Percentiles rank a stretch among this genome's conserved stretches.
Evolutionary conservation across 345 rosid genomes (phyloP).

Genomic region (Dovyalis caffra): DNA sequence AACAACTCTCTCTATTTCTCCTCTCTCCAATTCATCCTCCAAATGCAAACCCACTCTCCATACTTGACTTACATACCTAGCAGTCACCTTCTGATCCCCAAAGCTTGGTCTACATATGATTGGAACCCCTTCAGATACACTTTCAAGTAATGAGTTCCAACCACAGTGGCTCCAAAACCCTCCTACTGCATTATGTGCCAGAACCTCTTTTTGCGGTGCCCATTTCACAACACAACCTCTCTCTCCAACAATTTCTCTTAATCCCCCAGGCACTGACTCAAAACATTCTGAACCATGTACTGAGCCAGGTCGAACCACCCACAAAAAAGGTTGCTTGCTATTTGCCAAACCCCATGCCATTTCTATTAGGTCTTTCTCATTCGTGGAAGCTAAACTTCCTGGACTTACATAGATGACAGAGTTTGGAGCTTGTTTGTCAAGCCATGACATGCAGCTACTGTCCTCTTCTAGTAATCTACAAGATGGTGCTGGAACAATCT

Average conservation of each 20-base stretch:
- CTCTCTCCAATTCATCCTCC: constrained; percentile 30
- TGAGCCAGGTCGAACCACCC: constrained; percentile 44
- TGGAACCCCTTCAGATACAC: constrained; percentile 50
- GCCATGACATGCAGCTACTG: constrained; percentile 46
- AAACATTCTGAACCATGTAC: background rate
- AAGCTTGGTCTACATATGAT: constrained; percentile 44
- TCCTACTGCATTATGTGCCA: constrained; percentile 44
- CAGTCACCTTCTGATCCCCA: constrained; percentile 41
- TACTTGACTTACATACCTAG: constrained; percentile 38
- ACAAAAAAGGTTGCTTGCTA: constrained; percentile 45
- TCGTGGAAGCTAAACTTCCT: constrained; percentile 23
- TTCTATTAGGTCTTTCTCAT: constrained; percentile 13
- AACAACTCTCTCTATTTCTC: background rate
- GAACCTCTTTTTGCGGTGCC: constrained; percentile 52
- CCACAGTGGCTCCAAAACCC: constrained; percentile 55
- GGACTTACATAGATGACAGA: constrained; percentile 34
- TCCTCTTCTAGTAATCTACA: constrained; percentile 42
- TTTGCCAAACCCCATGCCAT: constrained; percentile 38
- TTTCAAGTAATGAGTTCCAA: constrained; percentile 52
- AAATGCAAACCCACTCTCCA: constrained; percentile 44
- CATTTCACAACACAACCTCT: constrained; percentile 46
- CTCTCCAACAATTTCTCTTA: constrained; percentile 4
- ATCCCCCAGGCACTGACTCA: constrained; percentile 13
- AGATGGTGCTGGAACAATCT: constrained; percentile 4
- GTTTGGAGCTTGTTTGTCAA: constrained; percentile 26